Percentiles rank a stretch among this genome's conserved stretches.
phyloP scores from a whole-genome alignment of 2,329 filamentous ascomycete genomes.

The Claviceps cyperi region DNA sequence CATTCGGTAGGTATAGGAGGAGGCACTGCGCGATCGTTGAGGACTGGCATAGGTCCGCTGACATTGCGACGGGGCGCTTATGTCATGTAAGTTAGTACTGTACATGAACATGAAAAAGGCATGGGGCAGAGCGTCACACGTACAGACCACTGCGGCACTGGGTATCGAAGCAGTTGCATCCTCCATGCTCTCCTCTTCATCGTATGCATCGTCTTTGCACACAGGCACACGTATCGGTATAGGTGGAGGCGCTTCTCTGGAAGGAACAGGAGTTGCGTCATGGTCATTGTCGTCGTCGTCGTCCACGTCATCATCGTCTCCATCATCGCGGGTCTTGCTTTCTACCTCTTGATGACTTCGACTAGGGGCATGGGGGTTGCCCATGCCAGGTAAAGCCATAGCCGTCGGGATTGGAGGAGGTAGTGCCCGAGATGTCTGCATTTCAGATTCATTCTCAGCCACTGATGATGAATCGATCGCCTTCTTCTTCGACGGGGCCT shows the following conservation, averaged over 20 bases:
- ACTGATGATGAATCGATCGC: conserved; percentile 17
- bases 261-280: conserved; percentile 6
- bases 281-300: not conserved
- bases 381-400: conserved; percentile 61
- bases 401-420: conserved; percentile 43
- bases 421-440: conserved; percentile 23
- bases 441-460: conserved; percentile 28
- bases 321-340: conserved; percentile 7
- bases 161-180: conserved; percentile 22
- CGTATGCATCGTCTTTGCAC: conserved; percentile 12
- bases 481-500: conserved; percentile 35
- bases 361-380: conserved; percentile 35
- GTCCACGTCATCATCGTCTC: not conserved
- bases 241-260: conserved; percentile 16
- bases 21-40: conserved; percentile 36
- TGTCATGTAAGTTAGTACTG: conserved; percentile 14
- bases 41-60: conserved; percentile 29
- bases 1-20: conserved; percentile 46
- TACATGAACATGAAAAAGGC: not conserved
- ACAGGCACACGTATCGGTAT: conserved; percentile 13
- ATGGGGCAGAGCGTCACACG: not conserved
- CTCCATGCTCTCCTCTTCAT: conserved; percentile 23
- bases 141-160: conserved; percentile 10
- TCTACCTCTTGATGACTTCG: conserved; percentile 23
- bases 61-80: conserved; percentile 20